Evolutionary conservation across 768 basidiomycete genomes (phyloP).

Genomic region (Fomitopsis pulvina): DNA sequence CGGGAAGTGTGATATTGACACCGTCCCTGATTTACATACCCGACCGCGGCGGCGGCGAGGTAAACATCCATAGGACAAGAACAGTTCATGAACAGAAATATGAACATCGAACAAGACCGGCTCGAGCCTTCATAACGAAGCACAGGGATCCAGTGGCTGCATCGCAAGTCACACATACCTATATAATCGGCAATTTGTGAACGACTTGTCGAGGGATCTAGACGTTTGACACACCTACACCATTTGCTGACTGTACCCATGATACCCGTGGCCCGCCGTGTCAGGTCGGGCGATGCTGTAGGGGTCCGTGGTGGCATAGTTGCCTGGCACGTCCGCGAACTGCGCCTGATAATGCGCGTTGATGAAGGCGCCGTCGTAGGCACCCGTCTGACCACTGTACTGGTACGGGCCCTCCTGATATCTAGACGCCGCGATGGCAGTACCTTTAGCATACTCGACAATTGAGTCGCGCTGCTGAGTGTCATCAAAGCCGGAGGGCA

Average conservation of each 20-base stretch:
- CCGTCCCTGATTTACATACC: not conserved
- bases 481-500: conserved; percentile 14
- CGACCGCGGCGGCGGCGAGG: not conserved
- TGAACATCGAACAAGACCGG: not conserved
- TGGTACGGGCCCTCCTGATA: conserved; percentile 18
- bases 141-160: not conserved
- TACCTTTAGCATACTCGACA: conserved; percentile 23
- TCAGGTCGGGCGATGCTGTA: conserved; percentile 7
- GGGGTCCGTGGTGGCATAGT: conserved; percentile 15
- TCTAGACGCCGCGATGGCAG: conserved; percentile 18
- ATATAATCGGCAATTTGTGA: not conserved
- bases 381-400: conserved; percentile 16
- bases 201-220: not conserved
- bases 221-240: not conserved
- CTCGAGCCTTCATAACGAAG: not conserved
- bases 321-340: conserved; percentile 1
- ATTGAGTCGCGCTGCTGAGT: conserved; percentile 17
- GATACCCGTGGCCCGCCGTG: conserved; percentile 1
- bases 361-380: conserved; percentile 4
- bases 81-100: not conserved
- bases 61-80: not conserved
- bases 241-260: not conserved
- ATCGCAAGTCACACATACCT: not conserved
- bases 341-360: conserved; percentile 4
- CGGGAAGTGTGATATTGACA: not conserved